A percentile compares a stretch with the other conserved stretches of the same genome.
These are phyloP conservation scores for Aspergillus caelatus DNA, from an alignment of 2,329 filamentous ascomycete genomes.

Conservation along the genomic window DNA sequence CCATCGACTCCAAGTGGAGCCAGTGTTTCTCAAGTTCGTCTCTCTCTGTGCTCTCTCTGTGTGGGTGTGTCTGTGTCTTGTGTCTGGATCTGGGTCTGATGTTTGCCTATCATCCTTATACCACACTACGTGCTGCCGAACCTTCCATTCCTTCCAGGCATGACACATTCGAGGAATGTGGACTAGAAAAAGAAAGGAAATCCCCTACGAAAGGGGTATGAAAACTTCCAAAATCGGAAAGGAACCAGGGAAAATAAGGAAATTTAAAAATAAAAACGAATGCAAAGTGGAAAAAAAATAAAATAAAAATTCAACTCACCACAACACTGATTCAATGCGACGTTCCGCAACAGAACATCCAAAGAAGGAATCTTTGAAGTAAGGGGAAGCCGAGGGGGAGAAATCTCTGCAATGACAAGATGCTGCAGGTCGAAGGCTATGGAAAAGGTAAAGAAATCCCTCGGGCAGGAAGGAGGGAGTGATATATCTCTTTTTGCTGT, in stretches of 20 bases:
- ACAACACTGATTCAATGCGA: background rate
- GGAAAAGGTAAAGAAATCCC: background rate
- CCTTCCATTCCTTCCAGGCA: conserved; percentile 1
- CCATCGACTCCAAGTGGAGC: background rate
- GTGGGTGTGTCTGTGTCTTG: too few relatives aligned
- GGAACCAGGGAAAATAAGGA: background rate
- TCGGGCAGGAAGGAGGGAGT: background rate
- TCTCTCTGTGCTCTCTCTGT: background rate
- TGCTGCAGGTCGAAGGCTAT: background rate
- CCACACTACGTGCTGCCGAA: background rate
- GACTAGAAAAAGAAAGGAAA: background rate
- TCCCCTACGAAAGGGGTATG: background rate
- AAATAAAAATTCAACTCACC: background rate
- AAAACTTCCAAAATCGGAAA: background rate
- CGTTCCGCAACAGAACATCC: background rate
- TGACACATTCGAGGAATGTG: conserved; percentile 6
- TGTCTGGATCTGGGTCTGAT: background rate
- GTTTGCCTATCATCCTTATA: background rate
- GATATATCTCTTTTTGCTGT: conserved; percentile 1
- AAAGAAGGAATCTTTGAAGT: background rate
- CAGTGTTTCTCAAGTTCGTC: background rate
- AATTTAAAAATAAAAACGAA: background rate
- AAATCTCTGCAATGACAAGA: background rate
- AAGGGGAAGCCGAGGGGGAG: background rate
- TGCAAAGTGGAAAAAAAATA: background rate